These are phyloP conservation scores for Eutrema japonicum DNA, from an alignment of 345 rosid species.

Conservation along the genomic window DNA sequence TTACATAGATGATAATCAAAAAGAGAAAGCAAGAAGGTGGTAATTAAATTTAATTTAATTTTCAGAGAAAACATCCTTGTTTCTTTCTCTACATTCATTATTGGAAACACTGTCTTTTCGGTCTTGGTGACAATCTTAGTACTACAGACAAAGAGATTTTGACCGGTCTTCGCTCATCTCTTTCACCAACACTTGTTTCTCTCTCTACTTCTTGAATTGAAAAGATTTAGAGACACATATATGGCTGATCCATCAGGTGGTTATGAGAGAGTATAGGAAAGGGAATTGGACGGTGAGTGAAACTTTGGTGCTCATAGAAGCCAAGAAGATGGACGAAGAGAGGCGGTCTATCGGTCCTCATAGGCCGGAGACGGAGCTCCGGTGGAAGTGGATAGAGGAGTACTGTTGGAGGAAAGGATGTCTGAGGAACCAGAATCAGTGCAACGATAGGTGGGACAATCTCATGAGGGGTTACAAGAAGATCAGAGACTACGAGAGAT, in stretches of 20 bases:
- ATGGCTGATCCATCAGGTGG: conserved; percentile 52
- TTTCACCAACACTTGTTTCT: conserved; percentile 3
- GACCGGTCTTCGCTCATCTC: conserved; percentile 35
- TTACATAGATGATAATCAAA: too few species aligned
- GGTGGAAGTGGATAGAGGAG: conserved; percentile 95
- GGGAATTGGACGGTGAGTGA: conserved; percentile 79
- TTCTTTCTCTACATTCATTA: not conserved
- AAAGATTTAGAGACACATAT: not conserved
- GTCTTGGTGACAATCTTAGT: conserved; percentile 31
- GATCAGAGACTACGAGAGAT: conserved; percentile 65
- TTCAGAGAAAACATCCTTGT: too few species aligned
- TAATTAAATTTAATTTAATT: too few species aligned
- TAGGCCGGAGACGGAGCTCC: conserved; percentile 54
- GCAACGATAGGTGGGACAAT: conserved; percentile 93
- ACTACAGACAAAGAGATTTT: conserved; percentile 21
- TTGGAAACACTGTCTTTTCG: conserved; percentile 29
- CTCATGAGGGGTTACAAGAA: conserved; percentile 90
- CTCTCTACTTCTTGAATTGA: conserved; percentile 15
- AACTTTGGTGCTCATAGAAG: conserved; percentile 76
- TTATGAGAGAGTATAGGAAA: conserved; percentile 67
- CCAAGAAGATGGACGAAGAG: conserved; percentile 77
- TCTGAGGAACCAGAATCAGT: conserved; percentile 77
- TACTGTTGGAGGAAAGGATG: conserved; percentile 69
- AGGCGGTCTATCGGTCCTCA: conserved; percentile 41
- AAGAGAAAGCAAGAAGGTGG: too few species aligned